Percentiles rank a stretch among this genome's conserved stretches.
Conservation (phyloP, 192 early-diverging fungal species). For the Backusella morwellensis region DNA sequence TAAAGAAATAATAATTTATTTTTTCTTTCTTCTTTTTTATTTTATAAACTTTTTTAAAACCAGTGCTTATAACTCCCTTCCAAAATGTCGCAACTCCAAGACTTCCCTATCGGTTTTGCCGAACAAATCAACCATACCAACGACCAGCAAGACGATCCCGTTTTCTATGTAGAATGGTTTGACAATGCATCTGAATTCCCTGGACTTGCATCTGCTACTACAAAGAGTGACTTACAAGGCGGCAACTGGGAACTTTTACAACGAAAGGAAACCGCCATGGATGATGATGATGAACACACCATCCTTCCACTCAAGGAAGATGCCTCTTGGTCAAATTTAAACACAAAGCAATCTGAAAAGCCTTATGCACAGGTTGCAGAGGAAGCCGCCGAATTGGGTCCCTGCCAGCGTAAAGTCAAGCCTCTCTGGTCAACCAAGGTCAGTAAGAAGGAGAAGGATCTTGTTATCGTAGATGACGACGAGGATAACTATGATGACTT, state of each 20-base stretch:
- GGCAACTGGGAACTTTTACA: constrained; percentile 4
- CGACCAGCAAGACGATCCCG: background rate
- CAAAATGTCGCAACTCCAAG: background rate
- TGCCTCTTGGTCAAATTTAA: background rate
- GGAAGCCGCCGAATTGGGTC: background rate
- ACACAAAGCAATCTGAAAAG: background rate
- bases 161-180: constrained; percentile 12
- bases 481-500: background rate
- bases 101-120: constrained; percentile 7
- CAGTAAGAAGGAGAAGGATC: background rate
- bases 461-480: background rate
- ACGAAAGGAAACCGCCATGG: background rate
- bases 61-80: background rate
- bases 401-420: background rate
- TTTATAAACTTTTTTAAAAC: background rate
- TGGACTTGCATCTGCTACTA: background rate
- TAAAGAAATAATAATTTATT: background rate
- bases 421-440: constrained; percentile 3
- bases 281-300: constrained; percentile 1
- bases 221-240: background rate
- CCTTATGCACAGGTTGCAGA: constrained; percentile 5
- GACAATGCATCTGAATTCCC: constrained; percentile 9
- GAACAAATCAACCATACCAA: background rate
- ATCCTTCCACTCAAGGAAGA: background rate
- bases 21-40: background rate